Evolutionary conservation across 1,284 basidiomycete genomes (phyloP), one percentile per base, ranked within the genome.

Genomic region (Ceratobasidium sp.): DNA sequence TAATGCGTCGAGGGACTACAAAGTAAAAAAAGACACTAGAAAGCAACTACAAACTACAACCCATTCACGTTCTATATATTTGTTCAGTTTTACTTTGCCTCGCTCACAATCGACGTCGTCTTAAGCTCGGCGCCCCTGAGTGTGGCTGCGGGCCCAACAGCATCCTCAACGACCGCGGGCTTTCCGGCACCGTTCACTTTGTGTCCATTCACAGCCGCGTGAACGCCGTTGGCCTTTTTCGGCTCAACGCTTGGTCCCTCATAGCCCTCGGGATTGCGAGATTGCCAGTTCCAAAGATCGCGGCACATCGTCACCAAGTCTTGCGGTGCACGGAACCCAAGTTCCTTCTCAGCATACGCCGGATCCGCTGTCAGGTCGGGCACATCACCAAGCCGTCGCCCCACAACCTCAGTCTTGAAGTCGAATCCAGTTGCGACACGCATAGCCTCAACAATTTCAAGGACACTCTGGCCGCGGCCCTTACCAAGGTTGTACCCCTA

Each of bases 311-410:
- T 91, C 81, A 96, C 92, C 71, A 98, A 88, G 82, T 92, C 88
- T 82, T 91, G 88, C 54, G 90, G 89, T 20, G 97, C 97, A 81
- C 92, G 91, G 90, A 99, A 99, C 23, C 96, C 96, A 56, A 99
- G 92, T 85, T 99, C 98, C 84, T 92, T 92, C 87, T 97, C 92
- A 0, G 98, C 98, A 38, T 98, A 89, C 2, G 92, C 82, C 0
- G 98, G 97, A 85, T 99, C 94, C 9, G 97, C 98, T 15, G 97
- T 99, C 57, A 99, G 89, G 84, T 99, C 96, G 0, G 98, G 97
- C 0, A 99, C 98, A 84, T 99, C 98, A 10, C 97, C 98, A 65
- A 91, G 89, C 94, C 97, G 90, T 82, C 97, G 89, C 0, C 93
- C 96, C 78, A 97, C 92, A 81, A 99, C 91, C 85, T 96, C 92